A percentile compares a stretch with the other conserved stretches of the same genome.
Conservation (phyloP, 2,329 filamentous ascomycete genomes). For the Byssothecium circinans region DNA sequence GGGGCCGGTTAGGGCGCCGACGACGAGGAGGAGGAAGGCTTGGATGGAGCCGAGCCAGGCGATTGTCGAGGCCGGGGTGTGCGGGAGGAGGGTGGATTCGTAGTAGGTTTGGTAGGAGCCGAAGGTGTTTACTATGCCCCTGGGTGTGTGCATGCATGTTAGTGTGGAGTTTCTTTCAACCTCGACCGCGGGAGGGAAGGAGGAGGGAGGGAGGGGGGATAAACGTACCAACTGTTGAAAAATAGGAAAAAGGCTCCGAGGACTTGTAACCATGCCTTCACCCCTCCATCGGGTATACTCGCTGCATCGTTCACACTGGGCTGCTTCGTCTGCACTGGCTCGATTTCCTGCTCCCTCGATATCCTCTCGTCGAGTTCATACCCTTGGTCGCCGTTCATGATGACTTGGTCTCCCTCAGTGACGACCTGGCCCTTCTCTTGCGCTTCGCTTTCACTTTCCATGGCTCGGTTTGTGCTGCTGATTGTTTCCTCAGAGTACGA, state of each 20-base stretch:
- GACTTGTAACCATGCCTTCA: constrained; percentile 53
- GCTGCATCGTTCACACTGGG: constrained; percentile 46
- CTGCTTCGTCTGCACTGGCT: constrained; percentile 22
- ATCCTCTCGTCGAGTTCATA: background rate
- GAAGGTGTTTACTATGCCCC: constrained; percentile 51
- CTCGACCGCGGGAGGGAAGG: no score
- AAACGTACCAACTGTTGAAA: constrained; percentile 51
- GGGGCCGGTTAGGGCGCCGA: constrained; percentile 51
- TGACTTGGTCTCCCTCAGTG: constrained; percentile 8
- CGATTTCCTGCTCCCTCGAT: background rate
- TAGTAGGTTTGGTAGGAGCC: constrained; percentile 55
- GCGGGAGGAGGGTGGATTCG: constrained; percentile 44
- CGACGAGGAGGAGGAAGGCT: constrained; percentile 50
- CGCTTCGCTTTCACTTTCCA: constrained; percentile 6
- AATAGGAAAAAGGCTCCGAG: constrained; percentile 52
- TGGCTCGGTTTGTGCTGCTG: background rate
- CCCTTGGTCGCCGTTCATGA: constrained; percentile 1
- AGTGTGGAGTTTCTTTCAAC: background rate
- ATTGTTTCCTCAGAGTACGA: background rate
- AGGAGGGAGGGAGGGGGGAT: no score
- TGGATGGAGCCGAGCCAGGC: constrained; percentile 55
- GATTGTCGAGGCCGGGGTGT: constrained; percentile 48
- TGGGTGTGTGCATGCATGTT: background rate
- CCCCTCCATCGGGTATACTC: constrained; percentile 50
- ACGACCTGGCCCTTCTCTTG: constrained; percentile 18